These are phyloP conservation scores for Simplicillium sp. DNA, from an alignment of 2,329 filamentous ascomycete genomes.

Conservation along the genomic window DNA sequence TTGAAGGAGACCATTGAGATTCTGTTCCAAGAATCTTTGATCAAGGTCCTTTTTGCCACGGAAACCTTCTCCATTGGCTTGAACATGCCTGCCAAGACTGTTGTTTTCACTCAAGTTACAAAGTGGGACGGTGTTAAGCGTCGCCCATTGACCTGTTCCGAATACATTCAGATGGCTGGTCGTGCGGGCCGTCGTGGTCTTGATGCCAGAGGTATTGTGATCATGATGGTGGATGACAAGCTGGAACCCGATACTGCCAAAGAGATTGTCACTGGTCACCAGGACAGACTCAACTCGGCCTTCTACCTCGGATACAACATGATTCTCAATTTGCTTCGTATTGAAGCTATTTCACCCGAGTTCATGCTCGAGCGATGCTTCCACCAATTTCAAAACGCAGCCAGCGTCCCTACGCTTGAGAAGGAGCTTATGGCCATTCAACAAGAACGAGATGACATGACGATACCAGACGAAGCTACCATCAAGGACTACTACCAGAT, in stretches of 20 bases:
- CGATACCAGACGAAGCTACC: slow-evolving; percentile 75
- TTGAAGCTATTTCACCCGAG: slow-evolving; percentile 98
- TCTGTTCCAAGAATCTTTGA: slow-evolving; percentile 84
- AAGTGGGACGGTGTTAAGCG: slow-evolving; percentile 94
- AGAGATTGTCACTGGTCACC: slow-evolving; percentile 89
- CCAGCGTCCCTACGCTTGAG: slow-evolving; percentile 75
- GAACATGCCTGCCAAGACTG: slow-evolving; percentile 89
- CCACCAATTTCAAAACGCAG: slow-evolving; percentile 94
- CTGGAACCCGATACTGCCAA: slow-evolving; percentile 93
- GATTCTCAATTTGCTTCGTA: slow-evolving; percentile 90
- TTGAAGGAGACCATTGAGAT: slow-evolving; percentile 98
- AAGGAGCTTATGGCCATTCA: slow-evolving; percentile 74
- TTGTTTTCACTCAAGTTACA: slow-evolving; percentile 93
- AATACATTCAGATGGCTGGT: slow-evolving; percentile 98
- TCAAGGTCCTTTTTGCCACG: slow-evolving; percentile 95
- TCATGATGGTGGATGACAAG: slow-evolving; percentile 97
- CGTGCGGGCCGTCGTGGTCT: slow-evolving; percentile 87
- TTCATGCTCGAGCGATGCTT: slow-evolving; percentile 99
- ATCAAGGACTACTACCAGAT: slow-evolving; percentile 94
- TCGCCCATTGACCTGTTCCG: slow-evolving; percentile 81
- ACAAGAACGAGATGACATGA: slow-evolving; percentile 59
- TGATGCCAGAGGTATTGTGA: slow-evolving; percentile 86
- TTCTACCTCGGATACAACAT: slow-evolving; percentile 99
- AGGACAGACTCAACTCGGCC: slow-evolving; percentile 94
- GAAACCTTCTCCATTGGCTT: slow-evolving; percentile 99